A percentile compares a stretch with the other conserved stretches of the same genome.
Evolutionary conservation across 192 early-diverging fungal species (phyloP).

Genomic region (Geranomyces michiganensis): DNA sequence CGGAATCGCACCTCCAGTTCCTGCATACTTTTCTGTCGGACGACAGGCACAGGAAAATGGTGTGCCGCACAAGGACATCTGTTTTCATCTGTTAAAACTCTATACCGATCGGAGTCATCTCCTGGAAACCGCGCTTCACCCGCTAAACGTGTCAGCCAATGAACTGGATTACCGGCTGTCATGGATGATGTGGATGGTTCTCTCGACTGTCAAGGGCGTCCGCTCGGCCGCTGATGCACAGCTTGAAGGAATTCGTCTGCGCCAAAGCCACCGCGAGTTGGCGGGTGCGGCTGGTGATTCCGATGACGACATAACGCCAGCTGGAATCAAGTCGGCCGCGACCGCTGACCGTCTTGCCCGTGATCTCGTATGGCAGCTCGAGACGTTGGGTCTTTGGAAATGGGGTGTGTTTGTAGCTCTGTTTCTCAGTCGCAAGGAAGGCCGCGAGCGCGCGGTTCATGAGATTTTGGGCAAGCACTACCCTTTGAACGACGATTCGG

Average conservation of each 20-base stretch:
- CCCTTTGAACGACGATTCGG: constrained; percentile 45
- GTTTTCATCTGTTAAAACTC: constrained; percentile 76
- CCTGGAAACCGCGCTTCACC: constrained; percentile 64
- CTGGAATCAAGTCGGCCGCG: constrained; percentile 13
- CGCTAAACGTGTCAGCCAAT: constrained; percentile 59
- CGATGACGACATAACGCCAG: background rate
- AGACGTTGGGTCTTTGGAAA: constrained; percentile 76
- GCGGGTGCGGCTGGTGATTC: constrained; percentile 11
- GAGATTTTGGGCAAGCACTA: constrained; percentile 43
- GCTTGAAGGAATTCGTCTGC: constrained; percentile 20
- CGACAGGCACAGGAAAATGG: background rate
- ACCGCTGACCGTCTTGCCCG: constrained; percentile 53
- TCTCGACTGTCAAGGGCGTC: constrained; percentile 45
- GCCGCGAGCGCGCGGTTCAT: constrained; percentile 53
- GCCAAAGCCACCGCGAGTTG: too few relatives aligned
- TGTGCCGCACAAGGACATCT: constrained; percentile 52
- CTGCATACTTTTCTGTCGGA: constrained; percentile 11
- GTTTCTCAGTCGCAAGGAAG: constrained; percentile 56
- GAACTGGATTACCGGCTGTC: constrained; percentile 68
- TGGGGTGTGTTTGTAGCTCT: constrained; percentile 82
- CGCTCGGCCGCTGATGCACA: constrained; percentile 52
- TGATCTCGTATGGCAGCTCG: constrained; percentile 70
- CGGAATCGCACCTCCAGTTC: constrained; percentile 7
- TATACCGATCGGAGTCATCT: constrained; percentile 44
- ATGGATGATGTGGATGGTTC: constrained; percentile 66